Base-by-base conservation (phyloP, 2,329 filamentous ascomycete species). In the Coniochaeta ligniaria region DNA sequence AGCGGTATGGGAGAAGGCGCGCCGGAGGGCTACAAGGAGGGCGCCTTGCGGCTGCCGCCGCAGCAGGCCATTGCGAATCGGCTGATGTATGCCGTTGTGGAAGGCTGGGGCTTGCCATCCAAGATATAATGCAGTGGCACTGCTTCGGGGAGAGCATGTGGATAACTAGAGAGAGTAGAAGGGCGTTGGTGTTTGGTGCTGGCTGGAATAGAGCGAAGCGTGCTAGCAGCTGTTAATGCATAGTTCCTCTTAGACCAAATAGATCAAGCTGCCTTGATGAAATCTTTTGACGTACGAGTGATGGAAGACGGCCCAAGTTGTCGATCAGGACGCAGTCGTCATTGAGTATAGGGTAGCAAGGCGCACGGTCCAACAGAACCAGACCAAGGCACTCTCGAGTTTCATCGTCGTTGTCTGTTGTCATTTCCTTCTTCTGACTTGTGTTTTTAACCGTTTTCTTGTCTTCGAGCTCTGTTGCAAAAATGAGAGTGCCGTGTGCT, bases 51-150 rank as follows among this genome's bases (percentile, higher is more conserved):
- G 60, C 74, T 99, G 70, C 95, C 95, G 54, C 92, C 92, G 2
- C 78, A 81, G 61, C 96, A 92, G 38, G 94, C 95, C 1, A 98
- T 99, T 81, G 95, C 95, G 17, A 90, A 98, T 73, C 90, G 93
- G 72, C 75, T 98, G 70, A 86, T 99, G 67, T 82, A 80, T 59
- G 91, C 92, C 1, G 92, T 96, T 16, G 83, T 88, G 0, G 85
- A 87, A 58, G 92, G 92, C 0, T 95, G 90, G 71, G 76, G 90
- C 62, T 80, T 79, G 12, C 79, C 77, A 2, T 67, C 81, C 62
- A 88, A 84, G 73, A 83, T 83, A 11, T 83, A 73, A 66, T 26
- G 20, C n/a, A 47, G 20, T 47, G 9, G 20, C 24, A 24, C 38
- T 41, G 35, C 35, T 5, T 11, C 9, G 6, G 38, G 5, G 38